Percentiles rank a stretch among this genome's conserved stretches.
Evolutionary conservation across 2,329 filamentous ascomycete genomes (phyloP).

Genomic region (Ceratocystis harringtonii): DNA sequence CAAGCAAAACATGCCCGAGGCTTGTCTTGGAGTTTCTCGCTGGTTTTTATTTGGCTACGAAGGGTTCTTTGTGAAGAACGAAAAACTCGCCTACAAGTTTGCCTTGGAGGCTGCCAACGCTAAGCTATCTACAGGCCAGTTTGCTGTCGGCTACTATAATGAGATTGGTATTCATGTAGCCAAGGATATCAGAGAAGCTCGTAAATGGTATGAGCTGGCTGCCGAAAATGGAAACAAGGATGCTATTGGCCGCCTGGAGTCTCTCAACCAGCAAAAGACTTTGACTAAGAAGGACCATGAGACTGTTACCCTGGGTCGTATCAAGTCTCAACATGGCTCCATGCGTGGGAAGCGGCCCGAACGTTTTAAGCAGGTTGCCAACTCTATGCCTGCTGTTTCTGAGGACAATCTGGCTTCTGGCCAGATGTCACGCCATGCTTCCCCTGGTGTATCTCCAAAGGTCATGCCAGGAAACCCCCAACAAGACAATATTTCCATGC

Average conservation of each 20-base stretch:
- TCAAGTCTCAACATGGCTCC: slow-evolving; percentile 67
- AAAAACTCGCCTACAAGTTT: slow-evolving; percentile 82
- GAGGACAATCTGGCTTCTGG: slow-evolving; percentile 26
- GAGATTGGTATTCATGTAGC: slow-evolving; percentile 88
- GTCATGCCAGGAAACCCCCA: slow-evolving; percentile 18
- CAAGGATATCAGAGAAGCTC: slow-evolving; percentile 68
- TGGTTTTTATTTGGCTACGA: slow-evolving; percentile 98
- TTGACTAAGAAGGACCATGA: slow-evolving; percentile 87
- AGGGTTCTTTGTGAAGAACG: slow-evolving; percentile 84
- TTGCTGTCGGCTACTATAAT: slow-evolving; percentile 92
- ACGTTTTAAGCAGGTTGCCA: slow-evolving; percentile 27
- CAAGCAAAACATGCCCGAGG: slow-evolving; percentile 81
- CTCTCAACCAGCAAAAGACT: slow-evolving; percentile 66
- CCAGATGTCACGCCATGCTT: slow-evolving; percentile 19
- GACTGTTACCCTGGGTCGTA: slow-evolving; percentile 72
- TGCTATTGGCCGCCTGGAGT: slow-evolving; percentile 66
- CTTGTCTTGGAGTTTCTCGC: slow-evolving; percentile 89
- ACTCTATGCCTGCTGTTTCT: slow-evolving; percentile 33
- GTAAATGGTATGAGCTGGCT: slow-evolving; percentile 80
- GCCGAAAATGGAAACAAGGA: slow-evolving; percentile 86
- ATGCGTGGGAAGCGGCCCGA: slow-evolving; percentile 47
- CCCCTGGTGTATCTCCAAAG: slow-evolving; percentile 18
- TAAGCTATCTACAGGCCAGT: slow-evolving; percentile 80
- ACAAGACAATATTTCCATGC: slow-evolving; percentile 19
- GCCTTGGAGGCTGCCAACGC: slow-evolving; percentile 71